Evolutionary conservation across 495 filamentous ascomycete genomes (phyloP), one percentile per base, ranked within the genome.

Genomic region (Daldinia childiae): DNA sequence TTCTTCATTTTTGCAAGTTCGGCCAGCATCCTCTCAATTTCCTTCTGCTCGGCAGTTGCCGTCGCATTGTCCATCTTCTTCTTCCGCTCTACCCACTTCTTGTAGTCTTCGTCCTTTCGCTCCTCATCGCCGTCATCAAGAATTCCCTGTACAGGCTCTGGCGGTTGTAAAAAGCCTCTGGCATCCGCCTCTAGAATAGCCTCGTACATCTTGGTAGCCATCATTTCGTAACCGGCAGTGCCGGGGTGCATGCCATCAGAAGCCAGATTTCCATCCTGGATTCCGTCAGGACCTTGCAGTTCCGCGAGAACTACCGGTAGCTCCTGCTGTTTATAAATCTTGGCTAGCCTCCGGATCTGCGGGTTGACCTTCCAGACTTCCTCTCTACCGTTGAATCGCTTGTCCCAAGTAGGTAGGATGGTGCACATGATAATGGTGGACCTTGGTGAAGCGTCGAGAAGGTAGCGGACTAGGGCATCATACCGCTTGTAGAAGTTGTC

Each of bases 231-330:
- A 1, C 78, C 78, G 26, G 66, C 36, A 21, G 77, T 77, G 50
- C 73, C 71, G 8, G 78, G 78, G 38, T 80, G 78, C 74, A 78
- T 79, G n/a, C 78, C 78, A 50, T 80, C 78, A 29, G 71, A 70
- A 52, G 74, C 75, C 36, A 80, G 57, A 29, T 74, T 71, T 15
- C 70, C 71, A 24, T 77, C 73, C 60, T 72, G 72, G 30, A 77
- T 66, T 52, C 78, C 78, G 24, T 79, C 74, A 9, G 72, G 65
- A n/a, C 74, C 76, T 63, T 79, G 74, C 60, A 80, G 64, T 19
- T 80, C 78, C 3, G 74, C 77, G 1, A 80, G 75, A 14, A 80
- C 73, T 41, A 77, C 68, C 19, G 76, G 76, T 29, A 72, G 45
- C 21, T 73, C 76, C 56, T 77, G 64, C 51, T 58, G 54, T 45